Percentiles rank a stretch among this genome's conserved stretches.
phyloP scores from a whole-genome alignment of 2,329 filamentous ascomycete species.

The Colletotrichum zoysiae region DNA sequence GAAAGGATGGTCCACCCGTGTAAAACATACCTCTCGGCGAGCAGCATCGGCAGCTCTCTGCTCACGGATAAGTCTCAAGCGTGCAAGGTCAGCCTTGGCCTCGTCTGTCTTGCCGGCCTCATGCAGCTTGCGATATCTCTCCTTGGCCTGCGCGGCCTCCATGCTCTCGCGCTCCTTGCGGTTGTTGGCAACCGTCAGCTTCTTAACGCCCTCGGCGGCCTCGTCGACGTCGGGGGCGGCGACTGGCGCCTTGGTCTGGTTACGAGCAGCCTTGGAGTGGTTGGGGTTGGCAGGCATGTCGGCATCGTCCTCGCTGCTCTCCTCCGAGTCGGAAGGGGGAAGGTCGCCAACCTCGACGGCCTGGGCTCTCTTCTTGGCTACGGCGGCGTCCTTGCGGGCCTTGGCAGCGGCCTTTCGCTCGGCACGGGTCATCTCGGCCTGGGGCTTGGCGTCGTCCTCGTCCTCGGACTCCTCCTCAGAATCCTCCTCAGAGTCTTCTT shows the following conservation, averaged over 20 bases:
- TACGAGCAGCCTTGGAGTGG: slow-evolving; percentile 81
- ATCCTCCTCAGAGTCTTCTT: slow-evolving; percentile 66
- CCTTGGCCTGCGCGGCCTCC: slow-evolving; percentile 88
- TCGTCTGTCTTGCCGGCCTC: slow-evolving; percentile 97
- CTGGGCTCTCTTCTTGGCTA: slow-evolving; percentile 78
- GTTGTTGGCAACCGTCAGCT: slow-evolving; percentile 61
- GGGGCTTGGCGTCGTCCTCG: slow-evolving; percentile 64
- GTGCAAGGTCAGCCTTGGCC: slow-evolving; percentile 88
- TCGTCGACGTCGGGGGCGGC: slow-evolving; percentile 58
- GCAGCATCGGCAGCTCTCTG: slow-evolving; percentile 87
- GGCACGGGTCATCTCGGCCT: slow-evolving; percentile 77
- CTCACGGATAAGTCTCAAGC: slow-evolving; percentile 85
- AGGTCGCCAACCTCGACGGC: slow-evolving; percentile 87
- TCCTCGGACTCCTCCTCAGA: slow-evolving; percentile 61
- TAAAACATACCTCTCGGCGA: slow-evolving; percentile 77
- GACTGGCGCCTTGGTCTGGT: slow-evolving; percentile 63
- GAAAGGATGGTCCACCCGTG: neutral
- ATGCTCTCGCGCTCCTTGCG: slow-evolving; percentile 77
- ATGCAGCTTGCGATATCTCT: slow-evolving; percentile 91
- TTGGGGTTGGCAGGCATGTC: slow-evolving; percentile 91
- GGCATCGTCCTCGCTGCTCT: slow-evolving; percentile 64
- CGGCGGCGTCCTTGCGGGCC: slow-evolving; percentile 90
- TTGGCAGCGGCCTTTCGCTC: slow-evolving; percentile 90
- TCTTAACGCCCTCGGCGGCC: slow-evolving; percentile 67
- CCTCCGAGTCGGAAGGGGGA: slow-evolving; percentile 77